Evolutionary conservation across 306 rosid genomes (phyloP), one percentile per base, ranked within the genome.

Genomic region (Notholithocarpus densiflorus): DNA sequence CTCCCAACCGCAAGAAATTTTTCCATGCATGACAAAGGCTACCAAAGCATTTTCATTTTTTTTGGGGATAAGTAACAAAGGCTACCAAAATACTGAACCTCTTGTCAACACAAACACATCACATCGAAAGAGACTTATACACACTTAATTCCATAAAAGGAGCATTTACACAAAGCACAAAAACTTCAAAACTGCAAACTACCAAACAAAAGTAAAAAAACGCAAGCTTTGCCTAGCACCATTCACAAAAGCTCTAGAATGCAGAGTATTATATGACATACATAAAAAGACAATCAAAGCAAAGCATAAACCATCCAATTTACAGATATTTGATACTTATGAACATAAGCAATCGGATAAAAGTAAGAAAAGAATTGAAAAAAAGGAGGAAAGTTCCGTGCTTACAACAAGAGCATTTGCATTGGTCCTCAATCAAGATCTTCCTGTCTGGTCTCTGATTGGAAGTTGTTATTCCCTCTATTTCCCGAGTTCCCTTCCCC

Each of bases 381-480:
- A 21, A 78, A 80, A 78, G 12, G 56, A 68, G 55, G 23, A 9
- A 74, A 54, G 56, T 54, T 59, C 64, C 55, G 62, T 53, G 82
- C 88, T 80, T 78, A 83, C 92, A 60, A 21, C 24, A 68, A 82
- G 83, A 77, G 78, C 82, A 79, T 74, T 84, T 85, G 73, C 87
- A 72, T 69, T 21, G 54, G 21, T 56, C 76, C 83, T 93, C 79
- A 96, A 75, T 96, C 97, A 65, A 93, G 96, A 89, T 93, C 99
- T 87, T 96, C 99, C 71, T 90, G 93, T 84, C 97, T 87, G 53
- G 98, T 91, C 85, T 89, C 98, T 3, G 97, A 77, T 77, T 84
- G 89, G 76, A 89, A 81, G 86, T 86, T 89, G 82, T 48, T 96
- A 77, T 82, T 84, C 53, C 93, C 97, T 77, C 94, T 80, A 59